Base-by-base conservation (phyloP, 2,329 filamentous ascomycete species). In the Westerdykella aurantiaca region DNA sequence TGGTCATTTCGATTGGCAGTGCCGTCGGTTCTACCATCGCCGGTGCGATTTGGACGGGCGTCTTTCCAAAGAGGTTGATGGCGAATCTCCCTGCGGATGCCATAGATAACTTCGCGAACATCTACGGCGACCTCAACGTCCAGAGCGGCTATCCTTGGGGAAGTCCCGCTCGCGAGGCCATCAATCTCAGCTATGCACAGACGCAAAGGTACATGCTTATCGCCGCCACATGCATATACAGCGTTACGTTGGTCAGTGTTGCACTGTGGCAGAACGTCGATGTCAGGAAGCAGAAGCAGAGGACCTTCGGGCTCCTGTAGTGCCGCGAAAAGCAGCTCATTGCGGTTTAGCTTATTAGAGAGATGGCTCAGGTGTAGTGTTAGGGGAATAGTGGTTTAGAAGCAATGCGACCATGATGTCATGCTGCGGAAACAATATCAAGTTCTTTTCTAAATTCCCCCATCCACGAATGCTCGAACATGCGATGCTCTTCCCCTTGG, bases 31-130 rank as follows among this genome's bases (percentile, higher is more conserved):
- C 50, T n/a, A 76, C 81, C 6, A 73, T 86, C 38, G 76, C 82
- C 1, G 75, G 75, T 0, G 81, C 81, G 9, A 79, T 86, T 48
- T 86, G 82, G 82, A 79, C 76, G 0, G 72, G 75, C 47, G 73
- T 76, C 1, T 78, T 86, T 53, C 75, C 74, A 5, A 63, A 68
- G 14, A 72, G 73, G 10, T 69, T 84, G 12, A 53, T 46, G 34
- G 43, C 40, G 2, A 53, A 58, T 16, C 68, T 83, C 1, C 79
- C 80, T 9, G 48, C 69, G 1, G 61, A 64, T 2, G 60, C 55
- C 21, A 66, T 71, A 56, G 55, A 57, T 34, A 71, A 67, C 34
- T 51, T 60, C 23, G 31, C 51, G 0, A 45, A 33, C 1, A 70
- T 84, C 43, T 80, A 79, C 48, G 72, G 74, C 23, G 71, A 72